A percentile compares a stretch with the other conserved stretches of the same genome.
Conservation (phyloP, 2,329 filamentous ascomycete species). For the Phialophora verrucosa region DNA sequence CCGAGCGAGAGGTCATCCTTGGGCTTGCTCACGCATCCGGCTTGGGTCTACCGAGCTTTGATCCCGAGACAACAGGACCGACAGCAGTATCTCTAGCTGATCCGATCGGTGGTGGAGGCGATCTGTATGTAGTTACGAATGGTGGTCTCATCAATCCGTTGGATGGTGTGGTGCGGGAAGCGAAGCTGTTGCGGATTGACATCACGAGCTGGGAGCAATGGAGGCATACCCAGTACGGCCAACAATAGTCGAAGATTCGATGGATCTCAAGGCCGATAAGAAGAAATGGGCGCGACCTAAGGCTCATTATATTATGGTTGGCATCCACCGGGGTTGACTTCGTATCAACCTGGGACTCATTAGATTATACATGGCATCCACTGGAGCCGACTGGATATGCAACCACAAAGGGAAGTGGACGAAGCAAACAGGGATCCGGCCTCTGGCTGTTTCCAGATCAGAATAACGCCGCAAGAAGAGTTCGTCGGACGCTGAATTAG, state of each 20-base stretch:
- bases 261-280: neutral
- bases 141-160: conserved; percentile 16
- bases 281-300: neutral
- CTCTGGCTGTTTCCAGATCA: too few species aligned
- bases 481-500: too few species aligned
- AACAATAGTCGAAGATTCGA: neutral
- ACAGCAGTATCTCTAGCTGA: conserved; percentile 8
- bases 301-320: neutral
- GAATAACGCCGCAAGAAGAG: too few species aligned
- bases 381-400: too few species aligned
- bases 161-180: conserved; percentile 15
- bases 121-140: conserved; percentile 15
- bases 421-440: too few species aligned
- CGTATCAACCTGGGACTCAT: too few species aligned
- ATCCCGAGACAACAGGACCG: conserved; percentile 2
- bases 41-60: neutral
- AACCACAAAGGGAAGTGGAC: too few species aligned
- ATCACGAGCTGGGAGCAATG: neutral
- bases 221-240: neutral
- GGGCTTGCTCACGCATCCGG: neutral
- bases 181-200: conserved; percentile 4
- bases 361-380: too few species aligned
- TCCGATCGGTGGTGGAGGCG: neutral
- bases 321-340: neutral
- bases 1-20: conserved; percentile 11